phyloP scores from a whole-genome alignment of 768 basidiomycete genomes.

The Rhizopogon rudus region DNA sequence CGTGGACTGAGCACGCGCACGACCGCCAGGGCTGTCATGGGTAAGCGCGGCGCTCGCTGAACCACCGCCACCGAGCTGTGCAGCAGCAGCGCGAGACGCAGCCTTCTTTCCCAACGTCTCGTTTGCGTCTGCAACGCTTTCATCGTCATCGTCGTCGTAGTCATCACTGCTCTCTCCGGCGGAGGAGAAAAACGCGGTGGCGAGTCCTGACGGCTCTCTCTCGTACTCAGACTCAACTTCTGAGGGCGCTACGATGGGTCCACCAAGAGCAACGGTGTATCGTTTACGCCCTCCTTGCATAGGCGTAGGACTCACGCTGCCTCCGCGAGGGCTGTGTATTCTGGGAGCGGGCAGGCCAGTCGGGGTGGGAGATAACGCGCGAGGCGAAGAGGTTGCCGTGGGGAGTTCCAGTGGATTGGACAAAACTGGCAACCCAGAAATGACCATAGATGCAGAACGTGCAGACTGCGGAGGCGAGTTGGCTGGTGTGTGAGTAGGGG shows the following conservation, averaged over 20 bases:
- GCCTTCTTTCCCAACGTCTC: constrained; percentile 57
- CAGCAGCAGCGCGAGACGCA: constrained; percentile 25
- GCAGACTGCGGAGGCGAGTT: constrained; percentile 39
- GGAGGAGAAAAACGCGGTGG: constrained; percentile 39
- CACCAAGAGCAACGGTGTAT: constrained; percentile 82
- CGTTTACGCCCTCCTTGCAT: constrained; percentile 53
- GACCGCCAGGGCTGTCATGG: constrained; percentile 19
- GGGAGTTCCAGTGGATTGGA: constrained; percentile 19
- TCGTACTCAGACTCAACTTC: constrained; percentile 25
- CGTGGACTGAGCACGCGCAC: constrained; percentile 54
- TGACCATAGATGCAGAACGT: constrained; percentile 38
- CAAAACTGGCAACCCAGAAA: constrained; percentile 39
- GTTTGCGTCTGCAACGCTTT: constrained; percentile 30
- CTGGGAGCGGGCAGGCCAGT: constrained; percentile 40
- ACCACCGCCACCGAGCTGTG: constrained; percentile 27
- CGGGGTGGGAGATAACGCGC: constrained; percentile 17
- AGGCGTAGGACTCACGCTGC: constrained; percentile 67
- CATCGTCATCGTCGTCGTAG: constrained; percentile 20
- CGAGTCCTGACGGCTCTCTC: constrained; percentile 26
- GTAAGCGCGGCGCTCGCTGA: constrained; percentile 12
- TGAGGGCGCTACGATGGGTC: constrained; percentile 48
- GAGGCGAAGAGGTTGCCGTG: constrained; percentile 19
- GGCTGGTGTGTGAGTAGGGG: constrained; percentile 32
- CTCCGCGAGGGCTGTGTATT: constrained; percentile 33
- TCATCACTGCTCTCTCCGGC: constrained; percentile 33